Base-by-base conservation (phyloP, 352 stramenopile species). In the Lagenidium sp. region DNA sequence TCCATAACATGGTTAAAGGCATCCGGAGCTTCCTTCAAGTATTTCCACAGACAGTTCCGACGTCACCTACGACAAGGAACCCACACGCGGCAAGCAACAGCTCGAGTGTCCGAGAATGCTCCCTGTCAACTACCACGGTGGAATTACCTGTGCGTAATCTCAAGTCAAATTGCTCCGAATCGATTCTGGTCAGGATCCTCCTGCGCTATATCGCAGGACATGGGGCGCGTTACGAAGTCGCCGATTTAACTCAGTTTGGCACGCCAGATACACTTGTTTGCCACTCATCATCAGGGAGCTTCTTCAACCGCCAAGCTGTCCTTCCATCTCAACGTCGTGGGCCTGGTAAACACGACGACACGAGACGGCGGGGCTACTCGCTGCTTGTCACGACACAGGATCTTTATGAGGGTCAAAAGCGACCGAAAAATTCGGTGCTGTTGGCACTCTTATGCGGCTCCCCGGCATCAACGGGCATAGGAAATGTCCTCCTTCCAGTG, bases 171-270 rank as follows among this genome's bases (percentile, higher is more conserved):
- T 85, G 65, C 41, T 67, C 63, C 23, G 68, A 85, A 47, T 69
- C 71, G 6, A 86, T 87, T 41, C 59, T 84, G 6, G 62, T 83
- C 41, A 80, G 85, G 42, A 84, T 88, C 49, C 45, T 94, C 36
- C 46, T 94, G 22, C 72, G 82, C 1, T 94, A 91, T 43, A 85
- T 94, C 47, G 82, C 72, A n/a, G 90, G 75, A 28, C 82, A 94
- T 26, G 66, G 66, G 2, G 71, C 67, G 20, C 74, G 82, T 6
- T 94, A 94, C 43, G 77, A 90, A 20, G 70, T 94, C 24, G 56
- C 82, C 4, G 82, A 94, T 32, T 38, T 94, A 25, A 73, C 87
- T 60, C 76, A 91, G 43, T 92, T 86, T 50, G 82, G 82, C 10
- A 92, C 82, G 22, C 75, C 82, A 0, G 80, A 94, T 45, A 68